Evolutionary conservation across 2,329 filamentous ascomycete species (phyloP).

Genomic region (Fulvia fulva): DNA sequence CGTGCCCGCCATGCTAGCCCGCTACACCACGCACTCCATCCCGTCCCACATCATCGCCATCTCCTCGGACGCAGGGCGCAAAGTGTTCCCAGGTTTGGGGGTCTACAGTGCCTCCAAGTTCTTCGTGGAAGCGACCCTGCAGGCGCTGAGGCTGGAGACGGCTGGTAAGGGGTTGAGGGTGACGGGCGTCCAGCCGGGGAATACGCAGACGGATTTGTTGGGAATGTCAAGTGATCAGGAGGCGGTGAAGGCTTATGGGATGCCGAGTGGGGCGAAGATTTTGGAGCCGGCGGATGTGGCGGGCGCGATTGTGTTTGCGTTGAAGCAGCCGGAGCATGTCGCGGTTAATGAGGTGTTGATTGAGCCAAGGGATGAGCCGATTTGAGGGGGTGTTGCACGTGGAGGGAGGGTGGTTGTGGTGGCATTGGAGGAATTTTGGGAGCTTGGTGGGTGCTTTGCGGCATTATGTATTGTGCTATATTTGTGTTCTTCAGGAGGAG

Average conservation of each 20-base stretch:
- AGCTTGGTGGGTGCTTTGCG: too few species aligned
- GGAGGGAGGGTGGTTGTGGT: background rate
- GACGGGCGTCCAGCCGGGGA: slow-evolving; percentile 72
- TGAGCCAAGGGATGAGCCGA: slow-evolving; percentile 72
- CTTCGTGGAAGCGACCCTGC: slow-evolving; percentile 79
- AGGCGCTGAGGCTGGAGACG: slow-evolving; percentile 70
- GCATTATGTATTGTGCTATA: too few species aligned
- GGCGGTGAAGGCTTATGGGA: slow-evolving; percentile 73
- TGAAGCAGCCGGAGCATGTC: slow-evolving; percentile 70
- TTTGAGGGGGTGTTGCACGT: slow-evolving; percentile 46
- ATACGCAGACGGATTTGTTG: slow-evolving; percentile 68
- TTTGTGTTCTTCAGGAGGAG: too few species aligned
- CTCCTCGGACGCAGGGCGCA: slow-evolving; percentile 75
- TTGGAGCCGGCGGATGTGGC: slow-evolving; percentile 72
- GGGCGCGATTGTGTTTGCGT: slow-evolving; percentile 66
- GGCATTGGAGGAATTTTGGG: background rate
- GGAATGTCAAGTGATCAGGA: slow-evolving; percentile 72
- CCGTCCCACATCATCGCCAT: slow-evolving; percentile 78
- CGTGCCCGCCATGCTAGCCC: slow-evolving; percentile 67
- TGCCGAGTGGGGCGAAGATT: slow-evolving; percentile 70
- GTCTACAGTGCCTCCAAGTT: slow-evolving; percentile 82
- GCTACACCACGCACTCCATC: slow-evolving; percentile 67
- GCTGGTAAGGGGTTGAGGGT: slow-evolving; percentile 69
- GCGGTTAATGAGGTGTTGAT: slow-evolving; percentile 77
- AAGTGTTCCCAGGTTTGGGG: slow-evolving; percentile 75